Base-by-base conservation (phyloP, 495 filamentous ascomycete species). In the Lepidopterella palustris region DNA sequence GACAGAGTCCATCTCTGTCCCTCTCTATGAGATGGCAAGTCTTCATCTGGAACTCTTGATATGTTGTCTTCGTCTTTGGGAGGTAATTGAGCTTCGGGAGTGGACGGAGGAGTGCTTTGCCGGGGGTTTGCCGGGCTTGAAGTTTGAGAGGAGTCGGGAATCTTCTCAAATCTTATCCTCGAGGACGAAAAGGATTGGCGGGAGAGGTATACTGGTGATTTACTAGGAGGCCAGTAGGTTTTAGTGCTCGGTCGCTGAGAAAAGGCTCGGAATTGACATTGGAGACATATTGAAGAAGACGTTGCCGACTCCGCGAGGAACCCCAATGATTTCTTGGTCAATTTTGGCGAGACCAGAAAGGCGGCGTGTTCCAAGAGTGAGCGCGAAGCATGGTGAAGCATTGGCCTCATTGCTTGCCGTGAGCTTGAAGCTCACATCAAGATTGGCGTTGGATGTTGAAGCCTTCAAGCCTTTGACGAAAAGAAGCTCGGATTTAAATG, bases 1-100 rank as follows among this genome's bases (percentile, higher is more conserved):
- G 87, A 87, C 45, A 90, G 67, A 55, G 83, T 74, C 54, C 84
- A 88, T 71, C 92, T 81, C 23, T 84, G 84, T 50, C 78, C 75
- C 68, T 96, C 92, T 62, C 81, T 71, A 60, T 86, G 80, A 0
- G 92, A 97, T 23, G 93, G 92, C 25, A 96, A 83, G 35, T 86
- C 71, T 29, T 71, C 57, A 1, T 66, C 60, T 8, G 65, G 59
- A 11, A 67, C 56, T 26, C 60, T 24, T 4, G 53, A 53, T 26
- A 66, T 58, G 10, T 27, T 63, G 20, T 50, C 56, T 27, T 60
- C 63, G 20, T 13, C 21, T 51, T 56, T 35, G 27, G 59, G 45
- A 28, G 53, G 35, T 32, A 26, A 31, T 13, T 31, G 8, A 45
- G 40, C 29, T 8, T 29, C 24, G 28, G 39, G 45, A 51, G 47